Evolutionary conservation across 768 basidiomycete species (phyloP).

Genomic region (Strobilomyces confusus): DNA sequence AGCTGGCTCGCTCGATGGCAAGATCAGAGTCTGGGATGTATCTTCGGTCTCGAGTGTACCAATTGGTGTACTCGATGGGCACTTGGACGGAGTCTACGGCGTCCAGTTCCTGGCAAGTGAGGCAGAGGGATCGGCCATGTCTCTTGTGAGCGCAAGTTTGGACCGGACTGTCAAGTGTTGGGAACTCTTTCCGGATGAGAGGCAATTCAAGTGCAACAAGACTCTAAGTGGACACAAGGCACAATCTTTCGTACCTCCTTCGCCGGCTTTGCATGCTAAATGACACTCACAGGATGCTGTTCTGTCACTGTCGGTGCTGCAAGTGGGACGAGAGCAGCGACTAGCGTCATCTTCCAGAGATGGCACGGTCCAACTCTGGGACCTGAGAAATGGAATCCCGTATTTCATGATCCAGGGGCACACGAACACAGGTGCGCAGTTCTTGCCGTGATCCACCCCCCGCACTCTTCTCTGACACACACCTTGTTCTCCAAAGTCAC

Average conservation of each 20-base stretch:
- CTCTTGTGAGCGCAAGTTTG: constrained; percentile 29
- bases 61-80: constrained; percentile 23
- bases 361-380: constrained; percentile 35
- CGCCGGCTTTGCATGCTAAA: neutral
- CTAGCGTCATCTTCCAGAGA: constrained; percentile 39
- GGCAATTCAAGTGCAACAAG: constrained; percentile 25
- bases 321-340: constrained; percentile 31
- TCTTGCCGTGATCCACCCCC: constrained; percentile 19
- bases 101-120: constrained; percentile 29
- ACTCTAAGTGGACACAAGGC: constrained; percentile 31
- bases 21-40: constrained; percentile 51
- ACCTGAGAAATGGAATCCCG: constrained; percentile 27
- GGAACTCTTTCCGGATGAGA: constrained; percentile 36
- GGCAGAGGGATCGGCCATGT: constrained; percentile 24
- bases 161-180: constrained; percentile 39
- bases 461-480: constrained; percentile 10
- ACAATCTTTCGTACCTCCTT: neutral
- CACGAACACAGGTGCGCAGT: constrained; percentile 31
- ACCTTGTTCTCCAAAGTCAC: constrained; percentile 25
- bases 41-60: constrained; percentile 31
- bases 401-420: constrained; percentile 36
- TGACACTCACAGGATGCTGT: constrained; percentile 26
- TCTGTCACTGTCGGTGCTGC: constrained; percentile 28
- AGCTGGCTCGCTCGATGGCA: constrained; percentile 49
- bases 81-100: constrained; percentile 29